Conservation (phyloP, 805 yeast species). For the Saccharomycopsis sp. region DNA sequence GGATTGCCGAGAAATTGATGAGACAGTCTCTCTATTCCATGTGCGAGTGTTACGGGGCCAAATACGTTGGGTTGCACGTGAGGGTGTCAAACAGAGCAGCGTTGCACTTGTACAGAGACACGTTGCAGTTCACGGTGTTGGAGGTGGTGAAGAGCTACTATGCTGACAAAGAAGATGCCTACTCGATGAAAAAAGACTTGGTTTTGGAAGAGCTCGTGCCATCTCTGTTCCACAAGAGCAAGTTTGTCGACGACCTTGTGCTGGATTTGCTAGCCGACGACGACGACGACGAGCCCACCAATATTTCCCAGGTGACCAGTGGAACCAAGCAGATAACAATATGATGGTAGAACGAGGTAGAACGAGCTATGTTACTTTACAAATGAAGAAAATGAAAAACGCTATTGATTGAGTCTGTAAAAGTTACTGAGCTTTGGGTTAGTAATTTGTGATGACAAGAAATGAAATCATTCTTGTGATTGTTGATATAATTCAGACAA, state of each 20-base stretch:
- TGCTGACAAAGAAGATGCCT: conserved; percentile 97
- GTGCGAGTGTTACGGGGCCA: conserved; percentile 71
- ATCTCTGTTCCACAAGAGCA: conserved; percentile 40
- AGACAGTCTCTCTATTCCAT: conserved; percentile 72
- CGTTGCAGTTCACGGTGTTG: conserved; percentile 73
- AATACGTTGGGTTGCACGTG: conserved; percentile 85
- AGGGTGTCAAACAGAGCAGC: conserved; percentile 93
- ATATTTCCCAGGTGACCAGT: too few relatives aligned
- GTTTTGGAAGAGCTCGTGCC: conserved; percentile 55
- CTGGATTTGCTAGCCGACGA: conserved; percentile 35
- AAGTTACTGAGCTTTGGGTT: too few relatives aligned
- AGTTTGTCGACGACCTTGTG: conserved; percentile 47
- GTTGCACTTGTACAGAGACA: conserved; percentile 78
- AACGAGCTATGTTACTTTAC: too few relatives aligned
- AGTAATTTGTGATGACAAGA: too few relatives aligned
- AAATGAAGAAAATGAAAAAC: too few relatives aligned
- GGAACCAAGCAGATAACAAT: too few relatives aligned
- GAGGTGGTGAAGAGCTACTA: conserved; percentile 83
- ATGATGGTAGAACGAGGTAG: too few relatives aligned
- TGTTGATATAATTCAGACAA: conserved; percentile 27
- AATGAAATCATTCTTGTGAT: too few relatives aligned
- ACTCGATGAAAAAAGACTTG: conserved; percentile 77
- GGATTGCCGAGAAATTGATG: conserved; percentile 88
- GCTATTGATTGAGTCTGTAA: too few relatives aligned
- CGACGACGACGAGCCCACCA: too few relatives aligned